phyloP scores from a whole-genome alignment of 805 yeast species.

The Metschnikowia cerradonensis region DNA sequence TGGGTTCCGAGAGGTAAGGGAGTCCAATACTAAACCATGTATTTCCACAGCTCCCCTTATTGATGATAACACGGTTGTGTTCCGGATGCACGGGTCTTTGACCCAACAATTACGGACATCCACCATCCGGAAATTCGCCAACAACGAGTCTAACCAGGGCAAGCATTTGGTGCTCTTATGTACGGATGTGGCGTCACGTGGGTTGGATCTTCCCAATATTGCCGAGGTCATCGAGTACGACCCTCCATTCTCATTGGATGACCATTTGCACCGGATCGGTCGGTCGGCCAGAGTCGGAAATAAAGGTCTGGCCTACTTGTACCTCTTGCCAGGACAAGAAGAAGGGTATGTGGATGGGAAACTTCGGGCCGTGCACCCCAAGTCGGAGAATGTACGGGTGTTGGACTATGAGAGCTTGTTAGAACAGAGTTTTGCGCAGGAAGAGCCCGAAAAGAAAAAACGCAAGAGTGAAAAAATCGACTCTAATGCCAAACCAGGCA shows the following conservation, averaged over 20 bases:
- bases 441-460: constrained; percentile 20
- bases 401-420: constrained; percentile 33
- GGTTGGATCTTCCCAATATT: constrained; percentile 85
- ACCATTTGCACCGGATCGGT: constrained; percentile 94
- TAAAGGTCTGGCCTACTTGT: constrained; percentile 70
- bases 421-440: constrained; percentile 39
- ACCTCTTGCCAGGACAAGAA: constrained; percentile 84
- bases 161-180: constrained; percentile 73
- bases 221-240: constrained; percentile 87
- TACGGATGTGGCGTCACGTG: constrained; percentile 98
- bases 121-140: constrained; percentile 63
- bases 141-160: constrained; percentile 25
- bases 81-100: constrained; percentile 86
- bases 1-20: constrained; percentile 3
- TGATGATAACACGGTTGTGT: constrained; percentile 40
- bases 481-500: constrained; percentile 31
- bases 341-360: constrained; percentile 71
- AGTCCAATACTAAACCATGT: constrained; percentile 25
- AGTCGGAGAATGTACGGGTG: constrained; percentile 30
- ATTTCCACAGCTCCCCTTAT: constrained; percentile 53
- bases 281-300: constrained; percentile 98
- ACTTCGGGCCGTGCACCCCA: constrained; percentile 36
- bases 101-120: constrained; percentile 79
- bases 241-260: constrained; percentile 92
- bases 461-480: constrained; percentile 20